Evolutionary conservation across 2,329 filamentous ascomycete genomes (phyloP).

Genomic region (Phyllosticta citrichinensis): DNA sequence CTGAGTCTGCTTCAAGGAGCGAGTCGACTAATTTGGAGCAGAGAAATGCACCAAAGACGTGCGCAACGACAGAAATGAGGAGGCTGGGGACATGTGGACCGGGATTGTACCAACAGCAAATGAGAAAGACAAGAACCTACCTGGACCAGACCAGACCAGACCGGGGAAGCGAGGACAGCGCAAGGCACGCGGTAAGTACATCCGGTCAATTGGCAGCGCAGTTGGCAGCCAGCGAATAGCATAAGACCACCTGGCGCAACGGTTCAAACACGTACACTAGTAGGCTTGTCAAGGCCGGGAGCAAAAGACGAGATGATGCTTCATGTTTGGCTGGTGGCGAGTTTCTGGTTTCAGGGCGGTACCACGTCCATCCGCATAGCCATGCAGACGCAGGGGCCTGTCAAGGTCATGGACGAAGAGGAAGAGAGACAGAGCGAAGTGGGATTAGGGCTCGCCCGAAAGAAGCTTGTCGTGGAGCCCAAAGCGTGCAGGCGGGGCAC

Average conservation of each 20-base stretch:
- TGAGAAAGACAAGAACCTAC: neutral
- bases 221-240: neutral
- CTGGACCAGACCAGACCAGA: no score
- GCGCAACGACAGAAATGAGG: neutral
- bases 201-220: neutral
- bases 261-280: neutral
- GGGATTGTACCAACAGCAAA: neutral
- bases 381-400: neutral
- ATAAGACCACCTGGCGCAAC: neutral
- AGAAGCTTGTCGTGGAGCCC: neutral
- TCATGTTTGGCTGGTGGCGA: neutral
- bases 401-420: neutral
- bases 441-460: neutral
- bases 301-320: neutral
- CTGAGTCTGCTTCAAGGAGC: neutral
- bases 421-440: neutral
- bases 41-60: neutral
- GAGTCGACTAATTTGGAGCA: neutral
- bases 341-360: neutral
- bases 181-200: neutral
- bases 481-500: neutral
- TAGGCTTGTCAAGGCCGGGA: neutral
- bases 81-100: neutral
- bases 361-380: neutral
- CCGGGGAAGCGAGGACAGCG: neutral